Evolutionary conservation across 2,329 filamentous ascomycete genomes (phyloP).

Genomic region (Phialophora expanda): DNA sequence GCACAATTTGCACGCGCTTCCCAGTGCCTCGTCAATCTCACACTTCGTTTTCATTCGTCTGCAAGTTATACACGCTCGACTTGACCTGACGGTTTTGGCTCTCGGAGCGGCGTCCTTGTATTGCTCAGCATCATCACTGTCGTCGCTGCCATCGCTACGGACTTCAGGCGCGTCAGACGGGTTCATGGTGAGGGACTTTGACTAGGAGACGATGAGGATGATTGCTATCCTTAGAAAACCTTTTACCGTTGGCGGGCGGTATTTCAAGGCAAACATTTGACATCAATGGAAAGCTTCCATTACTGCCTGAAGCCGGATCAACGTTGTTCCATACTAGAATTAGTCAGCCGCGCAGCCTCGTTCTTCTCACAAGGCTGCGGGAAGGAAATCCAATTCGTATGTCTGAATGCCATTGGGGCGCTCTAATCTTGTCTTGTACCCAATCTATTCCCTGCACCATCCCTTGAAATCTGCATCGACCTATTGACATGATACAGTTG

Average conservation of each 20-base stretch:
- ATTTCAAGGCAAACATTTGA: not conserved
- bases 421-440: not conserved
- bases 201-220: not conserved
- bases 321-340: not conserved
- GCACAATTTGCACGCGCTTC: slow-evolving; percentile 72
- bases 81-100: slow-evolving; percentile 27
- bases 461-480: not conserved
- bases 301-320: slow-evolving; percentile 12
- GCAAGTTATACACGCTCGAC: slow-evolving; percentile 74
- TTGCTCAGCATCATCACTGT: slow-evolving; percentile 32
- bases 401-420: not conserved
- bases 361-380: not conserved
- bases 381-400: not conserved
- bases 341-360: not conserved
- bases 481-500: not conserved
- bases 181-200: slow-evolving; percentile 3
- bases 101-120: slow-evolving; percentile 11
- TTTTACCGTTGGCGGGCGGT: not conserved
- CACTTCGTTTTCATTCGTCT: slow-evolving; percentile 83
- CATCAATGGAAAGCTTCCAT: not conserved
- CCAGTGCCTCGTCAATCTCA: slow-evolving; percentile 71
- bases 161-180: slow-evolving; percentile 14
- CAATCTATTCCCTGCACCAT: not conserved
- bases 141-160: slow-evolving; percentile 32
- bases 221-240: not conserved